Conservation (phyloP, 441 rosid genomes). For the Sinapis alba region DNA sequence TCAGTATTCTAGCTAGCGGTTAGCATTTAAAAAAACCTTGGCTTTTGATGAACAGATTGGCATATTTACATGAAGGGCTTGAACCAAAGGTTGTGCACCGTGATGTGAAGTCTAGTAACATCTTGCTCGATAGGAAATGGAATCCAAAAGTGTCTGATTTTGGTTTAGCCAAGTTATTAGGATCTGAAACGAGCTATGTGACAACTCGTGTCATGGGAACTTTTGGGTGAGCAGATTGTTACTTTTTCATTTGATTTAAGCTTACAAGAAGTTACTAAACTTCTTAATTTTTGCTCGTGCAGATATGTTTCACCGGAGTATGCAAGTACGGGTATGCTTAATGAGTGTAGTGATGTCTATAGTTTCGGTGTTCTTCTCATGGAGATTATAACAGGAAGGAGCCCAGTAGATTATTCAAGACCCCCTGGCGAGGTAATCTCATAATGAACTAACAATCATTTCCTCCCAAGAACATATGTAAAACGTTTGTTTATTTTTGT, state of each 20-base stretch:
- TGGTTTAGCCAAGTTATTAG: slow-evolving; percentile 93
- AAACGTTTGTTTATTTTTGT: neutral
- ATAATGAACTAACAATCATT: neutral
- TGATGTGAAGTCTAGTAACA: slow-evolving; percentile 95
- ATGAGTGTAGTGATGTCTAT: slow-evolving; percentile 94
- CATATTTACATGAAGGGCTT: slow-evolving; percentile 94
- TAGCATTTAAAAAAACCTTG: neutral
- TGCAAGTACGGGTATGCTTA: slow-evolving; percentile 98
- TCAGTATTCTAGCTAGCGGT: neutral
- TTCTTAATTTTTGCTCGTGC: neutral
- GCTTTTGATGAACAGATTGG: slow-evolving; percentile 59
- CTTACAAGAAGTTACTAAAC: neutral
- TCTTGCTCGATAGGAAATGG: slow-evolving; percentile 88
- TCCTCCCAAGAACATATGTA: slow-evolving; percentile 5
- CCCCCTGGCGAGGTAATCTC: slow-evolving; percentile 84
- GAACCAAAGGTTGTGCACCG: slow-evolving; percentile 99
- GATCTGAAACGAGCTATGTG: slow-evolving; percentile 86
- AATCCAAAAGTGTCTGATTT: slow-evolving; percentile 92
- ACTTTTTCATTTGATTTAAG: neutral
- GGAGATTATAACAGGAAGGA: slow-evolving; percentile 93
- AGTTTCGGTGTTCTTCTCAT: slow-evolving; percentile 94
- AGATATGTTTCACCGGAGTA: slow-evolving; percentile 98
- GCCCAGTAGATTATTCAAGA: slow-evolving; percentile 87
- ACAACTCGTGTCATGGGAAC: slow-evolving; percentile 99
- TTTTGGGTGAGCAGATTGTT: slow-evolving; percentile 55